Evolutionary conservation across 306 rosid species (phyloP).

Genomic region (Medicago lupulina): DNA sequence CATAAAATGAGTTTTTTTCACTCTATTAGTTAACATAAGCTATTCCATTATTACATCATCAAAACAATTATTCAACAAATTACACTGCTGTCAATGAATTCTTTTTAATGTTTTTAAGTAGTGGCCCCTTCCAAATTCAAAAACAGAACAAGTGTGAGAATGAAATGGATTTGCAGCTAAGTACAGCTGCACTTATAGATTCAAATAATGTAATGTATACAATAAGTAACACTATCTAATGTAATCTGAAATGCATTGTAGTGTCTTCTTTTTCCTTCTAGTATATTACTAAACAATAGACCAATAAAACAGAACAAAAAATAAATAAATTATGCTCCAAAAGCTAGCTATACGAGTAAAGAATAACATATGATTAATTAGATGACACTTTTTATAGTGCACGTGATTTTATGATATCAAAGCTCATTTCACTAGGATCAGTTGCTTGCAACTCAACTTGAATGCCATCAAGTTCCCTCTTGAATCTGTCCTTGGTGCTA

Average conservation of each 20-base stretch:
- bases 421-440: constrained; percentile 51
- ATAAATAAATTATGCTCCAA: constrained; percentile 26
- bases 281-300: constrained; percentile 24
- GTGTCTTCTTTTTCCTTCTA: not conserved
- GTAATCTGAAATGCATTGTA: constrained; percentile 29
- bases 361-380: constrained; percentile 11
- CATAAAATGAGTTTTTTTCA: too few species aligned
- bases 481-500: constrained; percentile 59
- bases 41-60: not conserved
- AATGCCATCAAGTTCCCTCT: constrained; percentile 59
- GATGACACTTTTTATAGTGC: constrained; percentile 38
- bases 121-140: too few species aligned
- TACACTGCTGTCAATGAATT: too few species aligned
- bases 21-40: not conserved
- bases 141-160: not conserved
- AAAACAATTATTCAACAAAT: not conserved
- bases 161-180: constrained; percentile 14
- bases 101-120: too few species aligned
- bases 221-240: constrained; percentile 22
- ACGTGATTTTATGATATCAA: constrained; percentile 51
- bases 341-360: constrained; percentile 14
- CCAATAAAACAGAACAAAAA: constrained; percentile 20
- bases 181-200: constrained; percentile 16
- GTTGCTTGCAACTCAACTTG: constrained; percentile 58
- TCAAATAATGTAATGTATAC: constrained; percentile 39